Base-by-base conservation (phyloP, 345 rosid genomes). In the Barbarea vulgaris region DNA sequence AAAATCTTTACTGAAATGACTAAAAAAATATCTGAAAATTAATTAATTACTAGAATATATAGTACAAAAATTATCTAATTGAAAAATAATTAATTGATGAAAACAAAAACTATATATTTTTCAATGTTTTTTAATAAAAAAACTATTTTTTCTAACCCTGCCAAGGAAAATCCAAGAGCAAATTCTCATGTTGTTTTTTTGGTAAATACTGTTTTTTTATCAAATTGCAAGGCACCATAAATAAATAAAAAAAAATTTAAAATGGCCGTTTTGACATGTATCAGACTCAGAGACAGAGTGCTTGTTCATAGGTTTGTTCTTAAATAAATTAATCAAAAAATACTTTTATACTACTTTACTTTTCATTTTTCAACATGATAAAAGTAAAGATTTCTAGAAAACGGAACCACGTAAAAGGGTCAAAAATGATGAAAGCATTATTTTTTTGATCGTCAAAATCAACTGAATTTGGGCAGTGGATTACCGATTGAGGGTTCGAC, bases 371-470 rank as follows among this genome's bases (percentile, higher is more conserved):
- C 8, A 31, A 13, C 13, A 18, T 18, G 19, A 65, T 12, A 11
- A 65, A 24, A 36, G 62, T 24, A n/a, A 24, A 37, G 24, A 22
- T 52, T 18, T 55, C 41, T 69, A 27, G 64, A 30, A 18, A 69
- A 42, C 30, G 13, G 25, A 57, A 55, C 41, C 53, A 28, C 12
- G 57, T 36, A 7, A 11, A 39, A 42, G 14, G 17, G 44, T 57
- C 64, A 44, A 34, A 41, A 55, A 24, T 42, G 41, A 48, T 33
- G 19, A 36, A 7, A 55, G 39, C 12, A 1, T 4, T 55, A 55
- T 17, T 7, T 39, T 9, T 28, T 18, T 18, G n/a, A 15, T 39
- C 28, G 69, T 73, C 77, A 31, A 28, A 70, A 44, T 64, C 53
- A 64, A 42, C 17, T 64, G 1, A 64, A 44, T 19, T 64, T 21